phyloP scores from a whole-genome alignment of 345 rosid species.

The Camelina laxa region DNA sequence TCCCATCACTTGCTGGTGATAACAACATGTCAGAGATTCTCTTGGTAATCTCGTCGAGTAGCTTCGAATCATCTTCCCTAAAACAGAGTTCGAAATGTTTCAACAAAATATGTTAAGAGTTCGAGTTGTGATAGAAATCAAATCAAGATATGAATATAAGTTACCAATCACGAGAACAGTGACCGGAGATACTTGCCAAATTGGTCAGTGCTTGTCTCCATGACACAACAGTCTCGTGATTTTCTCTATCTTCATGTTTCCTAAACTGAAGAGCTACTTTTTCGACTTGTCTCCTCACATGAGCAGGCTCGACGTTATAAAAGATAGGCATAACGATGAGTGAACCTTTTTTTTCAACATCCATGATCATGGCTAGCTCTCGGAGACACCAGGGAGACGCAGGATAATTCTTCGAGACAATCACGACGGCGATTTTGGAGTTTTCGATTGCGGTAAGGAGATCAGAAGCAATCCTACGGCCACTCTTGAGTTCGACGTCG shows the following conservation, averaged over 20 bases:
- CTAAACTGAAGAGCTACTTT: slow-evolving; percentile 28
- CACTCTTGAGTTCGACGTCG: slow-evolving; percentile 30
- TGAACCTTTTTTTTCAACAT: background rate
- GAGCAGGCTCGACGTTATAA: slow-evolving; percentile 27
- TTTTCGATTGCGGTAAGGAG: slow-evolving; percentile 25
- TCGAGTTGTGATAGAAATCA: background rate
- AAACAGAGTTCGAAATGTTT: background rate
- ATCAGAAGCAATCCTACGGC: slow-evolving; percentile 21
- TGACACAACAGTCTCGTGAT: slow-evolving; percentile 11
- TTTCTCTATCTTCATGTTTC: slow-evolving; percentile 28
- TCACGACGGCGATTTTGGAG: slow-evolving; percentile 23
- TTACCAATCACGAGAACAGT: slow-evolving; percentile 29
- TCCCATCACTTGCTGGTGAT: background rate
- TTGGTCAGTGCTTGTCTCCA: slow-evolving; percentile 36
- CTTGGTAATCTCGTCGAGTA: slow-evolving; percentile 31
- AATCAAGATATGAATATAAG: background rate
- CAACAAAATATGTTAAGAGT: background rate
- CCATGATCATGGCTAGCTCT: slow-evolving; percentile 26
- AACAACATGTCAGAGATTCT: slow-evolving; percentile 19
- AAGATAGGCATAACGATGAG: slow-evolving; percentile 36
- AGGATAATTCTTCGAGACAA: slow-evolving; percentile 23
- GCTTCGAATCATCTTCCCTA: slow-evolving; percentile 34
- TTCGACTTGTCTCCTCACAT: slow-evolving; percentile 23
- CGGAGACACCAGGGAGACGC: slow-evolving; percentile 34
- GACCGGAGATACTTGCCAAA: slow-evolving; percentile 25